Percentiles rank a stretch among this genome's conserved stretches.
These are phyloP conservation scores for Solanum pinnatisectum DNA, from an alignment of 257 asterid species.

Conservation along the genomic window DNA sequence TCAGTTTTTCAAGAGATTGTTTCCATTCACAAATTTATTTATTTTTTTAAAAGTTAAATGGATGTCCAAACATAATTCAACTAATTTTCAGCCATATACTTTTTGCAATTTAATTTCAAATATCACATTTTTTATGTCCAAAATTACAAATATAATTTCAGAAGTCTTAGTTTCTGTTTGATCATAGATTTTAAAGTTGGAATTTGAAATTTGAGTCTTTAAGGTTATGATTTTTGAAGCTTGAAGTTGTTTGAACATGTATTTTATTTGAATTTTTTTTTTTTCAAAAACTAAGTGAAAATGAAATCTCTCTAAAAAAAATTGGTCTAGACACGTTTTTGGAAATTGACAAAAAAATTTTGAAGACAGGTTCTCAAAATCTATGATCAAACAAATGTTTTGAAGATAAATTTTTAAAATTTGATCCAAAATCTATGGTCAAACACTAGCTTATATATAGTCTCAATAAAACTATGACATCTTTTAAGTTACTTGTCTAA, in stretches of 20 bases:
- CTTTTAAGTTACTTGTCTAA: neutral
- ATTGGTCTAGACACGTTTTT: neutral
- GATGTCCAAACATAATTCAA: neutral
- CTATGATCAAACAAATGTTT: neutral
- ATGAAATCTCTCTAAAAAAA: neutral
- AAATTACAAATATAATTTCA: neutral
- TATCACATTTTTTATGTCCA: neutral
- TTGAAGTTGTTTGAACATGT: neutral
- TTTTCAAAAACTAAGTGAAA: neutral
- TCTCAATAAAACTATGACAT: neutral
- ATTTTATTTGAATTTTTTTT: neutral
- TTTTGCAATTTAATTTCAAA: neutral
- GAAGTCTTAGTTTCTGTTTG: neutral
- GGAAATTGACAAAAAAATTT: neutral
- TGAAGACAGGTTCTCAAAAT: neutral
- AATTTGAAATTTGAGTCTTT: neutral
- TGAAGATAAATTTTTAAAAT: neutral
- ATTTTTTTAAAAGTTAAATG: neutral
- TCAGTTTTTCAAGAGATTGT: neutral
- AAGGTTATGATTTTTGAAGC: too few relatives aligned
- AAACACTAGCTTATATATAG: neutral
- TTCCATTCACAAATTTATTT: neutral
- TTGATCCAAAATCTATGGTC: fast-evolving
- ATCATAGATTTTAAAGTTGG: neutral
- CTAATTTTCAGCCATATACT: neutral